phyloP scores from a whole-genome alignment of 2,329 filamentous ascomycete genomes.

The Fusarium siculi region DNA sequence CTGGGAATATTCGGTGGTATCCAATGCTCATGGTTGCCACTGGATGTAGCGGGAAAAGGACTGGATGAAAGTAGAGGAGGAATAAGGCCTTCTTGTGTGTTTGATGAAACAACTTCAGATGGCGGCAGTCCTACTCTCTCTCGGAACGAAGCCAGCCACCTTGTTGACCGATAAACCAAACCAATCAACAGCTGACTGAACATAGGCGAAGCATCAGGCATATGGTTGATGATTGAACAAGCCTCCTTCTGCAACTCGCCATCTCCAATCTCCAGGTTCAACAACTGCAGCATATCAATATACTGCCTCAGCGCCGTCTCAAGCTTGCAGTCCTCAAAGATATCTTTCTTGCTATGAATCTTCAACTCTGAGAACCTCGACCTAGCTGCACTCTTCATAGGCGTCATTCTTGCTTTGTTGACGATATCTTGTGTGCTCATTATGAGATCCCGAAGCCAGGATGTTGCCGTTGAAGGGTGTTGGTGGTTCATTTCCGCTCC shows the following conservation, averaged over 20 bases:
- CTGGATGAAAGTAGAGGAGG: background rate
- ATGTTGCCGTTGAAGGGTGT: background rate
- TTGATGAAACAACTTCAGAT: background rate
- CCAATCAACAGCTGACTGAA: constrained; percentile 18
- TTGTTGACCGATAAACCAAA: constrained; percentile 5
- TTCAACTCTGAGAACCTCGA: constrained; percentile 31
- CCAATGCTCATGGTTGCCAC: no score
- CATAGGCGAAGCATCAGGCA: constrained; percentile 18
- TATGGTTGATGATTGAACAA: constrained; percentile 16
- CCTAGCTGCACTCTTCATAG: constrained; percentile 38
- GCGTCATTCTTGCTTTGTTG: constrained; percentile 36
- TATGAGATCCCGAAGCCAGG: constrained; percentile 45
- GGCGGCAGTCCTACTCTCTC: background rate
- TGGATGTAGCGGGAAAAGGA: background rate
- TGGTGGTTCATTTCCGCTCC: constrained; percentile 37
- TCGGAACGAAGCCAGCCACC: constrained; percentile 21
- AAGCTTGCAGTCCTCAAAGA: constrained; percentile 45
- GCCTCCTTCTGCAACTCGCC: constrained; percentile 32
- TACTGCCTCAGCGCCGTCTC: constrained; percentile 34
- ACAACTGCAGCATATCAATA: constrained; percentile 3
- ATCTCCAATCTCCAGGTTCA: constrained; percentile 10
- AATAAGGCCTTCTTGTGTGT: background rate
- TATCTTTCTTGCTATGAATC: constrained; percentile 43
- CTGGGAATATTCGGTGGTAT: rapidly evolving
- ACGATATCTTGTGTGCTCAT: constrained; percentile 20